Evolutionary conservation across 176 grass and related monocot genomes (phyloP).

Genomic region (Stipa capillata): DNA sequence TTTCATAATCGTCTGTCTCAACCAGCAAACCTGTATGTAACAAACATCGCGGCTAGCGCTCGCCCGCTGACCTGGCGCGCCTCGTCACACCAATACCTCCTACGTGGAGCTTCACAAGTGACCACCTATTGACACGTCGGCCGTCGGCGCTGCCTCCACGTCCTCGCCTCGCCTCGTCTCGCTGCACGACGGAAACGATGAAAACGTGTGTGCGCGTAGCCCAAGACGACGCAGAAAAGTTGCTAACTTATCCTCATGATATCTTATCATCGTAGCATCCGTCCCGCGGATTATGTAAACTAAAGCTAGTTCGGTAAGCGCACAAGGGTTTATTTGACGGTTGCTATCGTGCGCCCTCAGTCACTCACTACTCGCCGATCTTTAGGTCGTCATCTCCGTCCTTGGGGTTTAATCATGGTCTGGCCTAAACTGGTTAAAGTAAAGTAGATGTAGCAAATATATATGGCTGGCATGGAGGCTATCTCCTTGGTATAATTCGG

Average conservation of each 20-base stretch:
- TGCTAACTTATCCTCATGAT: neutral
- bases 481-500: neutral
- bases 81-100: neutral
- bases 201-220: neutral
- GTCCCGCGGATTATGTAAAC: conserved; percentile 6
- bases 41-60: too few relatives aligned
- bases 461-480: conserved; percentile 17
- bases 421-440: conserved; percentile 23
- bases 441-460: conserved; percentile 5
- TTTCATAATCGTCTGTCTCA: neutral
- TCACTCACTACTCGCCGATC: neutral
- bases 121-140: conserved; percentile 20
- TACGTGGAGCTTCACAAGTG: neutral
- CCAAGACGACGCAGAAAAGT: neutral
- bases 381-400: conserved; percentile 2
- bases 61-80: neutral
- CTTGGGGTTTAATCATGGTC: conserved; percentile 13
- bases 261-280: conserved; percentile 13
- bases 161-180: neutral
- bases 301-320: conserved; percentile 39
- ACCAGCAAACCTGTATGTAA: neutral
- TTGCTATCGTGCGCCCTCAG: conserved; percentile 10
- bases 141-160: neutral
- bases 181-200: neutral
- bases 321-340: conserved; percentile 11